These are phyloP conservation scores for Auricularia heimuer DNA, from an alignment of 768 basidiomycete species.

Conservation along the genomic window DNA sequence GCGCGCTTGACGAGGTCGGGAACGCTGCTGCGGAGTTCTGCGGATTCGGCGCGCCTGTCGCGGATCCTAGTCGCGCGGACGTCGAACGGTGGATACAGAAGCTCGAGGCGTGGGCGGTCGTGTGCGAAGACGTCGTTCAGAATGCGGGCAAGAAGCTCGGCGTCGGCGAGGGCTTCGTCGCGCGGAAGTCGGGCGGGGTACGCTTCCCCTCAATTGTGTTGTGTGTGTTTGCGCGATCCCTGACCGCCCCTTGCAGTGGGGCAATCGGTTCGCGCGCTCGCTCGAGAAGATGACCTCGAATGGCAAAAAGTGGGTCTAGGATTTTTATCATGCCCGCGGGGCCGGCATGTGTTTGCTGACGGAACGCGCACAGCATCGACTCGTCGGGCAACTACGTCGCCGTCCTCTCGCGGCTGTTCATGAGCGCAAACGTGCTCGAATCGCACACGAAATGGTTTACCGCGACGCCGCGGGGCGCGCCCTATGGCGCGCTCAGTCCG, in stretches of 20 bases:
- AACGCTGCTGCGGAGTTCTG: constrained; percentile 61
- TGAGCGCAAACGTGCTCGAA: constrained; percentile 69
- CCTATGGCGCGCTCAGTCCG: constrained; percentile 60
- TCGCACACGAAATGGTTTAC: constrained; percentile 72
- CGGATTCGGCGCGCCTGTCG: constrained; percentile 66
- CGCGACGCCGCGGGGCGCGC: constrained; percentile 54
- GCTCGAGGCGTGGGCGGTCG: constrained; percentile 68
- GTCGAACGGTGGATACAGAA: constrained; percentile 69
- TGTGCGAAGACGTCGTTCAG: constrained; percentile 71
- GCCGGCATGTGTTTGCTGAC: constrained; percentile 6
- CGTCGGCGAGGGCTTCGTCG: constrained; percentile 77
- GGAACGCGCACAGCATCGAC: constrained; percentile 51
- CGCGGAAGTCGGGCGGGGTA: constrained; percentile 63
- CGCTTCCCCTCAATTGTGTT: constrained; percentile 14
- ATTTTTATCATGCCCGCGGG: neutral
- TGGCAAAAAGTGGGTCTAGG: constrained; percentile 66
- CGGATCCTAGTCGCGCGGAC: constrained; percentile 39
- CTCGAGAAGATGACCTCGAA: constrained; percentile 72
- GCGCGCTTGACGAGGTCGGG: constrained; percentile 72
- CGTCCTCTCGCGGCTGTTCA: constrained; percentile 64
- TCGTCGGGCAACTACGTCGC: constrained; percentile 79
- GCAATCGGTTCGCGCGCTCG: constrained; percentile 60
- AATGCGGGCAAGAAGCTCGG: constrained; percentile 84
- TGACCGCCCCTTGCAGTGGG: constrained; percentile 36
- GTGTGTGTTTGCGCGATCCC: constrained; percentile 25